Evolutionary conservation across 805 yeast species (phyloP).

Genomic region (Kuraishia floccosa): DNA sequence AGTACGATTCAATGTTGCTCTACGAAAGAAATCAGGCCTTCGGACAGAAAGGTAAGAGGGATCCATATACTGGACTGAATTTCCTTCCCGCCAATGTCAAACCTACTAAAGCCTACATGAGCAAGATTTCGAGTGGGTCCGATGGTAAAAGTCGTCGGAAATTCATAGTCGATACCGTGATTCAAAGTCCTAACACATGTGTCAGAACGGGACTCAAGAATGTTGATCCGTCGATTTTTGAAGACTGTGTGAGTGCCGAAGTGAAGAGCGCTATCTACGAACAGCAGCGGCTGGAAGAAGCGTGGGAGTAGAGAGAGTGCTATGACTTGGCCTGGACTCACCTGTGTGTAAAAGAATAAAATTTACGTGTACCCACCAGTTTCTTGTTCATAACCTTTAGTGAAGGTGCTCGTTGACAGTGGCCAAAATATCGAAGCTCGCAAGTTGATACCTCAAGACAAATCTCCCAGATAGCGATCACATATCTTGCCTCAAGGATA

Average conservation of each 20-base stretch:
- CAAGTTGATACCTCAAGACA: no score
- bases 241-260: slow-evolving; percentile 45
- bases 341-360: no score
- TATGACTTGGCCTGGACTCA: no score
- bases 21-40: slow-evolving; percentile 43
- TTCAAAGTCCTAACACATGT: slow-evolving; percentile 20
- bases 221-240: slow-evolving; percentile 49
- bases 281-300: slow-evolving; percentile 45
- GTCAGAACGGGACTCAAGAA: slow-evolving; percentile 51
- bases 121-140: slow-evolving; percentile 10
- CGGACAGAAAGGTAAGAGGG: slow-evolving; percentile 47
- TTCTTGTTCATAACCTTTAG: no score
- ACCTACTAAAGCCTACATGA: slow-evolving; percentile 34
- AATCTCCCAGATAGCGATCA: no score
- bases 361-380: no score
- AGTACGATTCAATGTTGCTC: slow-evolving; percentile 52
- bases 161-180: slow-evolving; percentile 34
- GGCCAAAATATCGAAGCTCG: no score
- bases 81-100: slow-evolving; percentile 72
- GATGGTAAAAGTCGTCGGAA: slow-evolving; percentile 11
- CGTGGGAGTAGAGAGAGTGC: background rate
- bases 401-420: no score
- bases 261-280: slow-evolving; percentile 46
- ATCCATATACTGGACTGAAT: slow-evolving; percentile 73
- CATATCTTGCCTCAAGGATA: no score